These are phyloP conservation scores for Epichloe typhina DNA, from an alignment of 2,329 filamentous ascomycete species.

Conservation along the genomic window DNA sequence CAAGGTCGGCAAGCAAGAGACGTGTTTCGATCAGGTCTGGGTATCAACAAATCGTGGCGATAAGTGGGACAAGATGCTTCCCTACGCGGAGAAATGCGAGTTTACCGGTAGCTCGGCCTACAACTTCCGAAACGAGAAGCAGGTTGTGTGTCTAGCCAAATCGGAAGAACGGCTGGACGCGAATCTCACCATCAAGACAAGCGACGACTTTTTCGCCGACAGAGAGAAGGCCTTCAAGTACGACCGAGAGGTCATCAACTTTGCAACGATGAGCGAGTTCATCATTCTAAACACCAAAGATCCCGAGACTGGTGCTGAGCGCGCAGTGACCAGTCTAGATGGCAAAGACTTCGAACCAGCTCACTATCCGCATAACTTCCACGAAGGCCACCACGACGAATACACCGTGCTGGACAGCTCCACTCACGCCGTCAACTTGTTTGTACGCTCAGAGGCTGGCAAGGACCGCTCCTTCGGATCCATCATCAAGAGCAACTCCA, in stretches of 20 bases:
- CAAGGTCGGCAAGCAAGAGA: conserved; percentile 27
- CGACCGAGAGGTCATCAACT: conserved; percentile 52
- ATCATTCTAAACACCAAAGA: conserved; percentile 76
- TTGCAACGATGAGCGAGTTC: conserved; percentile 93
- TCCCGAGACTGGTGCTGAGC: conserved; percentile 52
- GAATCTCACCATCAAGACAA: conserved; percentile 58
- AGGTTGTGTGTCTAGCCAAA: conserved; percentile 43
- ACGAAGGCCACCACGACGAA: conserved; percentile 61
- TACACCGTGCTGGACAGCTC: conserved; percentile 94
- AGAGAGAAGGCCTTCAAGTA: conserved; percentile 40
- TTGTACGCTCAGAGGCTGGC: conserved; percentile 65
- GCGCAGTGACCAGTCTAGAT: conserved; percentile 73
- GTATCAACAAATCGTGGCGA: conserved; percentile 69
- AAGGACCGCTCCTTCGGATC: conserved; percentile 61
- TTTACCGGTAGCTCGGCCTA: conserved; percentile 60
- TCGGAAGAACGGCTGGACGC: conserved; percentile 48
- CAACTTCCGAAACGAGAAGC: conserved; percentile 36
- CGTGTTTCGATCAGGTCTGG: conserved; percentile 64
- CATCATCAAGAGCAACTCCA: conserved; percentile 96
- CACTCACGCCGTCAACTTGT: conserved; percentile 86
- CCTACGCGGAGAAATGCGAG: conserved; percentile 69
- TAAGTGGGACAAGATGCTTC: conserved; percentile 61
- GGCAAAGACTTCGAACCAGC: conserved; percentile 71
- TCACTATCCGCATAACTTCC: conserved; percentile 74
- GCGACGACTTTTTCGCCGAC: conserved; percentile 62